Evolutionary conservation across 2,329 filamentous ascomycete species (phyloP).

Genomic region (Seiridium cupressi): DNA sequence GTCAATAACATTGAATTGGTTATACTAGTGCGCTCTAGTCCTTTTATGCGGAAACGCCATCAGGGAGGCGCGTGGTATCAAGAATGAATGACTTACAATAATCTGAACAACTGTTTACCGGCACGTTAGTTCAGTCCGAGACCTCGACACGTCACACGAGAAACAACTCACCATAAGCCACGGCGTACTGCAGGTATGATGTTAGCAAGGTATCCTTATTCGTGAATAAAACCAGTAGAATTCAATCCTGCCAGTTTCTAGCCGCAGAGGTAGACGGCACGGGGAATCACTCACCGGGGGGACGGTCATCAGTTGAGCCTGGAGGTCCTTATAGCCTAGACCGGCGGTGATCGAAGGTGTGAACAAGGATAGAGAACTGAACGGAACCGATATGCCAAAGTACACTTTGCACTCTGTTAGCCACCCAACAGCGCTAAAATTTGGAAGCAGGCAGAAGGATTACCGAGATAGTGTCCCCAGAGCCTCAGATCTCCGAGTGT

Average conservation of each 20-base stretch:
- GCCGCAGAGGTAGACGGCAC: no score
- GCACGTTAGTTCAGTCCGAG: no score
- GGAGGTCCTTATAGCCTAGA: slow-evolving; percentile 23
- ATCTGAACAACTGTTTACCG: neutral
- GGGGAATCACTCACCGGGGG: slow-evolving; percentile 39
- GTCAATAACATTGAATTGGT: no score
- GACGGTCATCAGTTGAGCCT: slow-evolving; percentile 64
- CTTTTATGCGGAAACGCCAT: no score
- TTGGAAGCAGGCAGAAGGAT: no score
- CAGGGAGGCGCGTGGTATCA: neutral
- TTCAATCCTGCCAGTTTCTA: no score
- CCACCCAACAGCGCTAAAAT: slow-evolving; percentile 23
- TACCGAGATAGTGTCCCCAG: slow-evolving; percentile 59
- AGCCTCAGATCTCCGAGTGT: slow-evolving; percentile 64
- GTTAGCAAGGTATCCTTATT: neutral
- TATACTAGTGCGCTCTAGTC: no score
- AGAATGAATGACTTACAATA: neutral
- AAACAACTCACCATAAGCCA: slow-evolving; percentile 34
- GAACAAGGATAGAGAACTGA: slow-evolving; percentile 33
- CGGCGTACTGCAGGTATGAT: slow-evolving; percentile 38
- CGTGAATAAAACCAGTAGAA: no score
- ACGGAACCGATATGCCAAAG: slow-evolving; percentile 27
- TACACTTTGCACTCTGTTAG: slow-evolving; percentile 15
- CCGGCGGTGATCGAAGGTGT: slow-evolving; percentile 56
- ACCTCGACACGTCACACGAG: neutral